Percentiles rank a stretch among this genome's conserved stretches.
These are phyloP conservation scores for Aureobasidium sp. DNA, from an alignment of 2,329 filamentous ascomycete genomes.

Conservation along the genomic window DNA sequence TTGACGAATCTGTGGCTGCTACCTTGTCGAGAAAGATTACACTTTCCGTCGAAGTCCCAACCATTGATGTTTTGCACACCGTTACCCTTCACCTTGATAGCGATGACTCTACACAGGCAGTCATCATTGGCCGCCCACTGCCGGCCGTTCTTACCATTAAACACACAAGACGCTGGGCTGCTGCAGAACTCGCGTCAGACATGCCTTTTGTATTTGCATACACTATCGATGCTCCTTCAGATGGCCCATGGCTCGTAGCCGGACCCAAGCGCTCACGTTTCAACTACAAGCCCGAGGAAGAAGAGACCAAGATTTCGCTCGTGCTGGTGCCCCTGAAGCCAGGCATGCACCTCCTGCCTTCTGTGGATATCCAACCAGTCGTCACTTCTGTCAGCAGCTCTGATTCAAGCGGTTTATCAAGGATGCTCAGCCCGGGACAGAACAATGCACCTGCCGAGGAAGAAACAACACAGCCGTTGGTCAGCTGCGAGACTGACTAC, in stretches of 20 bases:
- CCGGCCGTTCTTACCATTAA: slow-evolving; percentile 50
- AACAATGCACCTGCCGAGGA: slow-evolving; percentile 18
- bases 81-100: slow-evolving; percentile 46
- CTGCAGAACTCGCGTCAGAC: slow-evolving; percentile 16
- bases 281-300: slow-evolving; percentile 32
- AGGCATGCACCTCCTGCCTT: slow-evolving; percentile 69
- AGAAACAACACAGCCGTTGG: slow-evolving; percentile 18
- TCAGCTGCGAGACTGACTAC: slow-evolving; percentile 69
- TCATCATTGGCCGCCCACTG: slow-evolving; percentile 56
- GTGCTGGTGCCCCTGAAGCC: slow-evolving; percentile 71
- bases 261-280: slow-evolving; percentile 75
- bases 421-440: slow-evolving; percentile 24
- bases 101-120: slow-evolving; percentile 30
- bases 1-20: slow-evolving; percentile 19
- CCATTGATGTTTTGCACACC: slow-evolving; percentile 73
- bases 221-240: slow-evolving; percentile 69
- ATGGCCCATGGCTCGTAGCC: slow-evolving; percentile 74
- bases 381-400: slow-evolving; percentile 24
- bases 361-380: slow-evolving; percentile 63
- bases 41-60: slow-evolving; percentile 84
- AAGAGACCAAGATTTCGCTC: slow-evolving; percentile 49
- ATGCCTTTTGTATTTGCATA: slow-evolving; percentile 46
- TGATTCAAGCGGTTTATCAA: background rate
- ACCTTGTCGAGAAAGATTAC: slow-evolving; percentile 51
- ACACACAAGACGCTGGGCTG: slow-evolving; percentile 46